Percentiles rank a stretch among this genome's conserved stretches.
These are phyloP conservation scores for Alternaria tenuissima DNA, from an alignment of 2,329 filamentous ascomycete genomes.

Conservation along the genomic window DNA sequence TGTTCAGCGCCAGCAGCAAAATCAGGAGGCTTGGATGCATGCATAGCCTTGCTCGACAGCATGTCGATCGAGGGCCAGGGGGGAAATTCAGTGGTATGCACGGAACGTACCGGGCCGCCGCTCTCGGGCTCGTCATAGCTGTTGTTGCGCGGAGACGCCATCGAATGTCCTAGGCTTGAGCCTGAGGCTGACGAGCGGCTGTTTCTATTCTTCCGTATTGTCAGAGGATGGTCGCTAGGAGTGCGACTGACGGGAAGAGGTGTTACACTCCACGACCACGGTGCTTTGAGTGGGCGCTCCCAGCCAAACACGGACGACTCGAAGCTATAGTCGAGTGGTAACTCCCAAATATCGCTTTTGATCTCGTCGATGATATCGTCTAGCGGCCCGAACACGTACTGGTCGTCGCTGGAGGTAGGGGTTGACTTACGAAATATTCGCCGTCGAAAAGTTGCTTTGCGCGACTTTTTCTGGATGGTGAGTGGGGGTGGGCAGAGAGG, in stretches of 20 bases:
- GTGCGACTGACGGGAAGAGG: conserved; percentile 41
- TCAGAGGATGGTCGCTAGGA: conserved; percentile 42
- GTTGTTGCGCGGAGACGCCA: conserved; percentile 22
- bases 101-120: conserved; percentile 13
- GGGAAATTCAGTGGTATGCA: neutral
- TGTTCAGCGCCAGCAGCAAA: conserved; percentile 10
- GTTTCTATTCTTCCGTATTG: conserved; percentile 44
- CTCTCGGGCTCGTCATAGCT: conserved; percentile 19
- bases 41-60: neutral
- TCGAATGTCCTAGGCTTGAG: conserved; percentile 30
- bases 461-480: conserved; percentile 40
- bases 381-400: conserved; percentile 32
- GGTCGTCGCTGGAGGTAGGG: conserved; percentile 11
- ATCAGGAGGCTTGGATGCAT: neutral
- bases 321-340: conserved; percentile 23
- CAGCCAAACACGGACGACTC: conserved; percentile 24
- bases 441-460: conserved; percentile 36
- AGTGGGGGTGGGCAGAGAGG: conserved; percentile 40
- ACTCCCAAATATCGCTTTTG: conserved; percentile 38
- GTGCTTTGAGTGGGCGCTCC: conserved; percentile 27
- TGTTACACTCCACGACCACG: conserved; percentile 33
- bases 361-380: conserved; percentile 50
- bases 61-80: conserved; percentile 27
- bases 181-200: conserved; percentile 41
- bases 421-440: conserved; percentile 36